Evolutionary conservation across 495 filamentous ascomycete species (phyloP).

Genomic region (Durotheca rogersii): DNA sequence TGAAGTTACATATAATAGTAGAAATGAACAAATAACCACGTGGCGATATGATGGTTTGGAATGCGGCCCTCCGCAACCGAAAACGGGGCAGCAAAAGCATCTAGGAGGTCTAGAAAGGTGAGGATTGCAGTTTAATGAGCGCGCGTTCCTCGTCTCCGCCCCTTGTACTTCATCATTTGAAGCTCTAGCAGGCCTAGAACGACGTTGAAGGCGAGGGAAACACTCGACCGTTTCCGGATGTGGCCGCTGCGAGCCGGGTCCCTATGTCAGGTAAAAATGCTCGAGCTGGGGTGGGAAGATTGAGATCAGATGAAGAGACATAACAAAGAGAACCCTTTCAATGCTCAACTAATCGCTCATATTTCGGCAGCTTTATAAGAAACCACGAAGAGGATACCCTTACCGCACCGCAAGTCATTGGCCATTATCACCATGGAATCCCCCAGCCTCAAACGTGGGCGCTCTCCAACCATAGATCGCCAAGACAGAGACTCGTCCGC

Average conservation of each 20-base stretch:
- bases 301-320: conserved; percentile 3
- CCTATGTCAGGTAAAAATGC: neutral
- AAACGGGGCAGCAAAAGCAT: too few relatives aligned
- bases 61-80: too few relatives aligned
- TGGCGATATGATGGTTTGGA: too few relatives aligned
- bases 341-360: neutral
- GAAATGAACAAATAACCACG: too few relatives aligned
- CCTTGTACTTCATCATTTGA: neutral
- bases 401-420: too few relatives aligned
- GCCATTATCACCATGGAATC: neutral
- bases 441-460: conserved; percentile 1
- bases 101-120: too few relatives aligned
- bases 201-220: neutral
- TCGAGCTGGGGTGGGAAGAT: neutral
- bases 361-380: too few relatives aligned
- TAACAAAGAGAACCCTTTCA: neutral
- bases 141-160: neutral
- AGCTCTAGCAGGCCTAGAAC: neutral
- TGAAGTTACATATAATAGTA: too few relatives aligned
- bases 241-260: neutral
- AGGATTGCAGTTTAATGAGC: too few relatives aligned
- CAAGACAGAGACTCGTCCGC: neutral
- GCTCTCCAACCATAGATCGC: neutral
- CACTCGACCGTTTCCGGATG: conserved; percentile 8
- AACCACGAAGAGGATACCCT: too few relatives aligned